phyloP scores from a whole-genome alignment of 441 rosid species.

The Syzygium malaccense region DNA sequence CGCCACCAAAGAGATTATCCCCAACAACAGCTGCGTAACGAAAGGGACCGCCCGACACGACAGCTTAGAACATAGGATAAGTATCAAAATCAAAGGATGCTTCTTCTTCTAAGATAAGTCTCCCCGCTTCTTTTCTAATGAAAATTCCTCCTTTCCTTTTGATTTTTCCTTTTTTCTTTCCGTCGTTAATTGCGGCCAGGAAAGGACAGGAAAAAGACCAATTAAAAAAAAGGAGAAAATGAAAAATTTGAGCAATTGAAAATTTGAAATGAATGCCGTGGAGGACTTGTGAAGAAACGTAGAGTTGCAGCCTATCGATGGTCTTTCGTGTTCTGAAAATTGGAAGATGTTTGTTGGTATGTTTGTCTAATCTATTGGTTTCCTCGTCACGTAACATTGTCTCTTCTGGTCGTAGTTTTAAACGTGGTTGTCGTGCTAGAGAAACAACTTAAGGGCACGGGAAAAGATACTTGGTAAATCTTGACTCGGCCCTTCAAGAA shows the following conservation, averaged over 20 bases:
- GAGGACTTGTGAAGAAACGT: not conserved
- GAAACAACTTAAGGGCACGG: not conserved
- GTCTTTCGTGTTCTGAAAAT: not conserved
- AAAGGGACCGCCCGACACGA: slow-evolving; percentile 1
- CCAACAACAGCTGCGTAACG: not conserved
- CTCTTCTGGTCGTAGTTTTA: not conserved
- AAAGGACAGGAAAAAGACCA: not conserved
- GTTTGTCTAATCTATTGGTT: not conserved
- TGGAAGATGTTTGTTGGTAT: not conserved
- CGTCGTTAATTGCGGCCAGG: not conserved
- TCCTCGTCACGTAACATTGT: not conserved
- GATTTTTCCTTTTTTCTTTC: not conserved
- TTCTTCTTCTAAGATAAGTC: not conserved
- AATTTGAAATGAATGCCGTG: not conserved
- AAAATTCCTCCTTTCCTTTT: not conserved
- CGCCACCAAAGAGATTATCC: not conserved
- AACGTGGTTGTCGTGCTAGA: not conserved
- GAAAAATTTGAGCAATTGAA: not conserved
- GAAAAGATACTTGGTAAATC: not conserved
- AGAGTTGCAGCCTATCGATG: not conserved
- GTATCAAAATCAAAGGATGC: not conserved
- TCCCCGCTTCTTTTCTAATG: not conserved
- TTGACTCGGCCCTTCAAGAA: not conserved
- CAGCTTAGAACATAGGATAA: not conserved
- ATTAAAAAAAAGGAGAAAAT: not conserved